Evolutionary conservation across 371 early-diverging fungal genomes (phyloP), one percentile per base, ranked within the genome.

Genomic region (Mortierella polycephala): DNA sequence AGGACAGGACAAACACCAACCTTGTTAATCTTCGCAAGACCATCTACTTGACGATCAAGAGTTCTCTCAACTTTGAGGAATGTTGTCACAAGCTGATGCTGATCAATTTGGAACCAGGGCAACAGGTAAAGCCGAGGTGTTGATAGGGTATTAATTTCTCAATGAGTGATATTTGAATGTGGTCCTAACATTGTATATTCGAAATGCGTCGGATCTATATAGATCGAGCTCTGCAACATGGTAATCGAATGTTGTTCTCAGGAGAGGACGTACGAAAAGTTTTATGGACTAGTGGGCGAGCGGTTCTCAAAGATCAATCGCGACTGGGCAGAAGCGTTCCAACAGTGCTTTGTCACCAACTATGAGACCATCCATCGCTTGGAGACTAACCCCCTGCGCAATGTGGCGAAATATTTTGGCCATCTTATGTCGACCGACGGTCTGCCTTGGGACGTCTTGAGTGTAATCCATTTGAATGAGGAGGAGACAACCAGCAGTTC

Each of bases 1-100:
- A 91, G 64, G 99, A 99, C 77, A 83, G 90, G 64, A 98, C 99
- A 20, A 94, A 95, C 70, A 93, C 94, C 39, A 94, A 97, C 76
- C 73, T 95, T 14, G 89, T 97, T 61, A 94, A 93, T 65, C 87
- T 98, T 18, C 91, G 99, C 57, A 89, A 96, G 74, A 92, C 91
- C 23, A 97, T 99, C 64, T 99, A 99, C 77, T 84, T 99, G 65
- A 95, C 97, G 7, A 93, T 98, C 75, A 98, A 96, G 95, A 98
- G 98, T 7, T 92, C 94, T 71, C 88, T 96, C 42, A 93, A 95
- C 72, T 98, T 93, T 83, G 98, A 99, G 85, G 99, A 99, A 86
- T 94, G 94, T 62, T 91, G 92, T 57, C 99, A 99, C 86, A 98
- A 99, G 83, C 85, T 98, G 47, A 87, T 98, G 88, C 91, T 93